These are phyloP conservation scores for Hippophae tibetana DNA, from an alignment of 306 rosid genomes.

Conservation along the genomic window DNA sequence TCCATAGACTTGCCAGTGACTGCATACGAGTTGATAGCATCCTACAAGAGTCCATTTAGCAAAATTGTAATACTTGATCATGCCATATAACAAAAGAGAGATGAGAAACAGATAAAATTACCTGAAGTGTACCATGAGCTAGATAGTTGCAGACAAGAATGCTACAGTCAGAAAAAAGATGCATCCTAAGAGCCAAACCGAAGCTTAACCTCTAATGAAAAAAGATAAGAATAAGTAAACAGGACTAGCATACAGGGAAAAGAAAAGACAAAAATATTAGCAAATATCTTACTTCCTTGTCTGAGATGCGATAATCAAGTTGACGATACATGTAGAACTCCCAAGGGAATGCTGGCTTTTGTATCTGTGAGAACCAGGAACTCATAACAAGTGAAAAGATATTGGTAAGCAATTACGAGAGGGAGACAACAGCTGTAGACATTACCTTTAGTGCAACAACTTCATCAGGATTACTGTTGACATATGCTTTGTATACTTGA, in stretches of 20 bases:
- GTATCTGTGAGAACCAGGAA: slow-evolving; percentile 43
- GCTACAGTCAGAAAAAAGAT: slow-evolving; percentile 72
- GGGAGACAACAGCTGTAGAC: neutral
- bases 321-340: slow-evolving; percentile 90
- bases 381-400: slow-evolving; percentile 17
- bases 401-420: neutral
- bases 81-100: slow-evolving; percentile 6
- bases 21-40: slow-evolving; percentile 61
- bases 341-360: slow-evolving; percentile 88
- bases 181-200: slow-evolving; percentile 68
- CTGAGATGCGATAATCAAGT: slow-evolving; percentile 63
- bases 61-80: slow-evolving; percentile 13
- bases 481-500: slow-evolving; percentile 72
- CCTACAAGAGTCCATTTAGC: slow-evolving; percentile 38
- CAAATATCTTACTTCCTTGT: slow-evolving; percentile 40
- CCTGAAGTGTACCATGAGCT: slow-evolving; percentile 92
- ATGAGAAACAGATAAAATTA: slow-evolving; percentile 19
- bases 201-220: slow-evolving; percentile 69
- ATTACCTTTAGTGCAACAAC: slow-evolving; percentile 79
- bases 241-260: slow-evolving; percentile 13
- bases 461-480: slow-evolving; percentile 56
- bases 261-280: slow-evolving; percentile 13
- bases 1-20: slow-evolving; percentile 75
- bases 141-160: slow-evolving; percentile 64
- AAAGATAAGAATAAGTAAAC: slow-evolving; percentile 26